Evolutionary conservation across 805 yeast species (phyloP).

Genomic region (Sugiyamaella qingdaonensis): DNA sequence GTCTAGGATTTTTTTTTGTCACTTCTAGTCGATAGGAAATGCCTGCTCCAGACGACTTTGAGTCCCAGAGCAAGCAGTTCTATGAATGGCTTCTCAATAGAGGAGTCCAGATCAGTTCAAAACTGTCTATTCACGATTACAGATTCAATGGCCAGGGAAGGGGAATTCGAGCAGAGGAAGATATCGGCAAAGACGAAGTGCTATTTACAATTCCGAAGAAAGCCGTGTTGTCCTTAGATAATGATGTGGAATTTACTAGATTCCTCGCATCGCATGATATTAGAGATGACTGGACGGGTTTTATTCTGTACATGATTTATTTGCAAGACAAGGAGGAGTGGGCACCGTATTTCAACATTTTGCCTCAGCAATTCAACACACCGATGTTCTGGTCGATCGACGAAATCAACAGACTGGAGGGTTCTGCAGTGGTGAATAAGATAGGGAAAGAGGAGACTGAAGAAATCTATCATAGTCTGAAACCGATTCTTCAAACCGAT

Average conservation of each 20-base stretch:
- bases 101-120: constrained; percentile 43
- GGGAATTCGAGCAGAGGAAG: constrained; percentile 62
- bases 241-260: constrained; percentile 37
- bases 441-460: constrained; percentile 69
- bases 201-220: constrained; percentile 66
- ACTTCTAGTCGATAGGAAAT: not conserved
- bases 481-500: constrained; percentile 37
- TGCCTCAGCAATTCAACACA: constrained; percentile 62
- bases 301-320: constrained; percentile 63
- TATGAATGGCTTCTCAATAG: constrained; percentile 16
- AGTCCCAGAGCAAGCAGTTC: constrained; percentile 9
- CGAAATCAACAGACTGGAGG: constrained; percentile 54
- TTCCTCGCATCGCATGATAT: constrained; percentile 19
- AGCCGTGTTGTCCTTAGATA: constrained; percentile 54
- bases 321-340: constrained; percentile 59
- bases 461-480: constrained; percentile 49
- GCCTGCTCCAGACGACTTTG: constrained; percentile 11
- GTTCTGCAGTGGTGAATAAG: constrained; percentile 66
- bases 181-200: constrained; percentile 57
- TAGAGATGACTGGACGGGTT: constrained; percentile 65
- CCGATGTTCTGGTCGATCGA: constrained; percentile 75
- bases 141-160: constrained; percentile 65
- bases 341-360: constrained; percentile 64
- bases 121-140: constrained; percentile 58
- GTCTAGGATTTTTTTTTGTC: too few species aligned